Evolutionary conservation across 2,329 filamentous ascomycete genomes (phyloP).

Genomic region (Ceratocystis papillata): DNA sequence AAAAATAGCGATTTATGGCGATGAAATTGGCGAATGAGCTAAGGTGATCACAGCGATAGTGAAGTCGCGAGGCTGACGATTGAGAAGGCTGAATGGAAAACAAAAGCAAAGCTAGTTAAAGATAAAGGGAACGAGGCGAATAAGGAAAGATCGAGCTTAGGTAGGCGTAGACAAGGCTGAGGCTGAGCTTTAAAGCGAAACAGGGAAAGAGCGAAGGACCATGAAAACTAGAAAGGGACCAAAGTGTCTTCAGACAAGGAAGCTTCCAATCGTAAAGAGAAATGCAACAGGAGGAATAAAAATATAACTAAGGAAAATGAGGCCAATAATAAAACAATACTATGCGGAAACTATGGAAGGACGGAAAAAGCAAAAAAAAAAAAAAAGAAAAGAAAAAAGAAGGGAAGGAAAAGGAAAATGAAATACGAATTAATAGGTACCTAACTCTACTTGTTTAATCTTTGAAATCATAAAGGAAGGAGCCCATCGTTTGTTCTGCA

Average conservation of each 20-base stretch:
- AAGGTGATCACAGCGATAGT: not conserved
- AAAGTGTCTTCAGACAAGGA: not conserved
- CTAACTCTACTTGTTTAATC: not conserved
- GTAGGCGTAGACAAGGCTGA: not conserved
- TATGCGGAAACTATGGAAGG: too few relatives aligned
- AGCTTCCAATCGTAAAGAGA: not conserved
- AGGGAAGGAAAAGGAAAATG: not conserved
- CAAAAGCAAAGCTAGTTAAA: not conserved
- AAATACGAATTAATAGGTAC: not conserved
- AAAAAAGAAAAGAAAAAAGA: not conserved
- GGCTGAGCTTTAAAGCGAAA: not conserved
- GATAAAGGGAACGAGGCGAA: not conserved
- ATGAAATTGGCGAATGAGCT: constrained; percentile 9
- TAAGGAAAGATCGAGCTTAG: not conserved
- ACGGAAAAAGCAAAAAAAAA: not conserved
- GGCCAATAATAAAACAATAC: not conserved
- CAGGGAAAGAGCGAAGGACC: not conserved
- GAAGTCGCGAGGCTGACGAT: constrained; percentile 1
- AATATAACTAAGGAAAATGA: not conserved
- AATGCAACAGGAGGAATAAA: not conserved
- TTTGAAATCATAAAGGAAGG: not conserved
- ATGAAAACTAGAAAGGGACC: not conserved
- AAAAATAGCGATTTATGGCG: constrained; percentile 22
- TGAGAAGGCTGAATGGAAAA: not conserved
- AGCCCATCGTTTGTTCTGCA: not conserved